Evolutionary conservation across 768 basidiomycete species (phyloP), one percentile per base, ranked within the genome.

Genomic region (Serendipita sp.): DNA sequence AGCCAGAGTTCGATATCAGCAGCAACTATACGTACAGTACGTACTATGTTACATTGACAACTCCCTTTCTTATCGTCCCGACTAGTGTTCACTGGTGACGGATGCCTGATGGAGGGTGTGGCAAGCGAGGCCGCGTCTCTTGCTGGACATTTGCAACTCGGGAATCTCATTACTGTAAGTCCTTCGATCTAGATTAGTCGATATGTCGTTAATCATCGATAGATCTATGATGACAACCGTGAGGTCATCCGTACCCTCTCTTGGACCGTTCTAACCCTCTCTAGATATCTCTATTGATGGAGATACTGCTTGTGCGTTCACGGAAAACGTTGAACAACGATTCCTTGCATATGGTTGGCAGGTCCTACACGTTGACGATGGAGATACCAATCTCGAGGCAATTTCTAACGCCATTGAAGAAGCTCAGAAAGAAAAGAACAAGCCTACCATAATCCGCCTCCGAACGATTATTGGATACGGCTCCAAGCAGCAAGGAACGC

Each of bases 201-300:
- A 38, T 38, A 14, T 34, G 28, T 42, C n/a, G 44, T 53, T 71
- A 34, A 74, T 65, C 60, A 30, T 50, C 48, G 45, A 5, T 60
- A 89, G 88, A 78, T 96, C 70, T 96, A 94, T 74, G 94, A 97
- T 70, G 92, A 96, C 75, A 96, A 97, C 76, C 88, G 89, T 91
- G 73, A 70, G 86, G 75, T 62, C 38, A 11, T 16, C 22, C 24
- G 13, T 43, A 17, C n/a, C 34, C 3, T 56, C 38, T 7, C 17
- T n/a, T 14, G 17, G 30, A 60, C 24, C 33, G 26, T 61, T 42
- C 24, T 53, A 24, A 30, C 13, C 42, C 42, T 50, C 61, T 48
- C 26, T 64, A 92, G 89, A 92, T 73, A 97, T 97, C 73, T 90
- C 94, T 66, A 96, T 97, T 69, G 94, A 97, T 71, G 94, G 94